Evolutionary conservation across 768 basidiomycete genomes (phyloP).

Genomic region (Leccinum uliginosum): DNA sequence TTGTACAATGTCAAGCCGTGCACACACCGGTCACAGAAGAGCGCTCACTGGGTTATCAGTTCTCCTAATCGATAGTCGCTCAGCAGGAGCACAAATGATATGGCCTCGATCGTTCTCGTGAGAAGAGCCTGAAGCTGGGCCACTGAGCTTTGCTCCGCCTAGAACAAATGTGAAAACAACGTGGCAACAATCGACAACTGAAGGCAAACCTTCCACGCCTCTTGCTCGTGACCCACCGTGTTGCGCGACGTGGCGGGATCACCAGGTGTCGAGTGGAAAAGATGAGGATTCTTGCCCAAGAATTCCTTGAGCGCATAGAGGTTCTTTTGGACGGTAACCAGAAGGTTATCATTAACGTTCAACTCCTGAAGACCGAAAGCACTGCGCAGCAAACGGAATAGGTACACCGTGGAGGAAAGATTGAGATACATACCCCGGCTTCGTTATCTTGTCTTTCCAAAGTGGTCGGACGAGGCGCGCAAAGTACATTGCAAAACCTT

Average conservation of each 20-base stretch:
- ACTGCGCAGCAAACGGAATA: conserved; percentile 27
- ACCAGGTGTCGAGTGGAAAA: conserved; percentile 79
- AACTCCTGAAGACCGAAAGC: conserved; percentile 48
- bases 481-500: conserved; percentile 85
- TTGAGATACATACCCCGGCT: conserved; percentile 43
- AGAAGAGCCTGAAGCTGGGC: conserved; percentile 71
- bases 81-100: conserved; percentile 88
- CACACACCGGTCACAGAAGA: neutral
- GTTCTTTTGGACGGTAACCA: conserved; percentile 77
- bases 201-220: conserved; percentile 76
- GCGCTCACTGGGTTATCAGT: conserved; percentile 70
- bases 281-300: conserved; percentile 74
- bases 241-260: conserved; percentile 56
- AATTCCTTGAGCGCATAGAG: conserved; percentile 73
- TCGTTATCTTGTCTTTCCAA: conserved; percentile 81
- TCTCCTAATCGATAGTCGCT: conserved; percentile 89
- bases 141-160: conserved; percentile 85
- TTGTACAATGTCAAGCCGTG: conserved; percentile 27
- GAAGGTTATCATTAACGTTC: conserved; percentile 55
- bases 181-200: neutral
- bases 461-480: conserved; percentile 79
- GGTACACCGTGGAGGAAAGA: neutral
- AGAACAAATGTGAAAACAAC: conserved; percentile 12
- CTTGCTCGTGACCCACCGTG: conserved; percentile 64
- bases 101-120: conserved; percentile 84